Base-by-base conservation (phyloP, 1,139 yeast species). In the Sugiyamaella paludigena region DNA sequence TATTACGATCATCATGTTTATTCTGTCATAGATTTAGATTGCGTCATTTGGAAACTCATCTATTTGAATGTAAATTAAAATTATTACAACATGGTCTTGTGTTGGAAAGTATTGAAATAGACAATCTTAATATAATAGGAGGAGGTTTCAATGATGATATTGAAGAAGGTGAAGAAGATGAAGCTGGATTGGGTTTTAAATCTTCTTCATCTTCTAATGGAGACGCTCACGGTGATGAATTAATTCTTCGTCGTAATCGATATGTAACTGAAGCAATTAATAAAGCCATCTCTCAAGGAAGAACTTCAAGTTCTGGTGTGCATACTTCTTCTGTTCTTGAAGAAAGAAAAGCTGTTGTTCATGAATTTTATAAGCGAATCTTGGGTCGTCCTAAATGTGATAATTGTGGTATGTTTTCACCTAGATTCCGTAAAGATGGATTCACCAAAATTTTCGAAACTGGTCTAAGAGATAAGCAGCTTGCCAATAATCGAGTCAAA, bases 371-470 rank as follows among this genome's bases (percentile, higher is more conserved):
- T 73, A 80, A 78, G 61, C 79, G 79, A 59, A 71, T 89, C 49
- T 73, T 87, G 58, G 71, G 84, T 44, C 81, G 96, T 69, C 83
- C 88, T 50, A 86, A 83, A 68, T 94, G 99, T 79, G 95, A 87
- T 64, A 89, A 89, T 69, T 94, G 99, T 78, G 87, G 89, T 43
- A 87, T 91, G 96, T 87, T 77, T 68, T 88, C 96, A 39, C 98
- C 98, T 48, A 76, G 84, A 38, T 92, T 84, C 75, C 81, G 98
- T 73, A 92, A 91, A 65, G 98, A 94, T 66, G 98, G 98, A 0
- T 86, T 82, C 64, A 80, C 92, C 52, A 94, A 94, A 73, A 81
- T 94, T 55, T 94, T 94, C 61, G 98, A 92, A 71, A 83, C 83
- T 57, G 82, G 95, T 6, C 76, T 94, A 60, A 78, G 78, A 47